Conservation (phyloP, 768 basidiomycete genomes). For the Trametes punicea region DNA sequence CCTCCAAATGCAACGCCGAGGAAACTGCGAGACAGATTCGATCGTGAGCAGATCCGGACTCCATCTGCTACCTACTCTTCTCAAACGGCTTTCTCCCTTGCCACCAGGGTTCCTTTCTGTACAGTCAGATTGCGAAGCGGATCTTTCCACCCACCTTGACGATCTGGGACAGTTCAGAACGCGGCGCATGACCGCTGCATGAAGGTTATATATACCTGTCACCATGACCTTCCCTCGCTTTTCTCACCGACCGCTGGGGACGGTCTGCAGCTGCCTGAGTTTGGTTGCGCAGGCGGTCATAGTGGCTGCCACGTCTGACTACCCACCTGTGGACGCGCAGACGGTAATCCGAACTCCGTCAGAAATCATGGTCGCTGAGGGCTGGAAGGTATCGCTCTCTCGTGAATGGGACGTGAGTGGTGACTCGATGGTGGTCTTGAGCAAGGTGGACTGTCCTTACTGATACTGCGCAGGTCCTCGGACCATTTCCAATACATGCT, state of each 20-base stretch:
- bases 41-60: too few relatives aligned
- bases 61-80: too few relatives aligned
- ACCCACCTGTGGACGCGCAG: neutral
- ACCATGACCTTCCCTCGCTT: neutral
- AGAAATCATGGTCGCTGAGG: neutral
- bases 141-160: too few relatives aligned
- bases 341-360: neutral
- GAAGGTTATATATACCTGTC: neutral
- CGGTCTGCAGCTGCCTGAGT: neutral
- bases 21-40: too few relatives aligned
- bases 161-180: too few relatives aligned
- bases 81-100: too few relatives aligned
- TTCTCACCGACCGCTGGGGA: neutral
- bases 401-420: conserved; percentile 20
- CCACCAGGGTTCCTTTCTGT: too few relatives aligned
- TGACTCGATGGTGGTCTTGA: neutral
- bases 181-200: neutral
- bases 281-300: too few relatives aligned
- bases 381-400: conserved; percentile 15
- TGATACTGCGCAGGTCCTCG: conserved; percentile 61
- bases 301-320: neutral
- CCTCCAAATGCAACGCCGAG: too few relatives aligned
- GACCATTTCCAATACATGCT: conserved; percentile 82
- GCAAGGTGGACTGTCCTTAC: neutral
- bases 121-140: too few relatives aligned